Base-by-base conservation (phyloP, 2,329 filamentous ascomycete genomes). In the Penicillium psychrosexuale region DNA sequence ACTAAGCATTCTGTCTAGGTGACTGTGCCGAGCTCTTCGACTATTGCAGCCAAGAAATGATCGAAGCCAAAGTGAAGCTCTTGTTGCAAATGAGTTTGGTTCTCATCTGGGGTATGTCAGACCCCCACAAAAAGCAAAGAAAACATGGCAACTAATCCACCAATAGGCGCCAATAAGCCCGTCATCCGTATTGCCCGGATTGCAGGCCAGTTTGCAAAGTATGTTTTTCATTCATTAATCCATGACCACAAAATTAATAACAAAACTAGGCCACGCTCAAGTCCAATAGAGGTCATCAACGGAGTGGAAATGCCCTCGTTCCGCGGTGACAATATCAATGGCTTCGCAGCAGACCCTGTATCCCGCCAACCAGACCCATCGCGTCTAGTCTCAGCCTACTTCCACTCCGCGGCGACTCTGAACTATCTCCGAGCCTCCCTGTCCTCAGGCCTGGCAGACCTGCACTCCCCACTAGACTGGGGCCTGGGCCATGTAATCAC, bases 11-110 rank as follows among this genome's bases (percentile, higher is more conserved):
- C 12, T 8, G 15, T 36, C 13, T 36, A 76, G 74, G 76, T 44
- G 94, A 99, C 76, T 99, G 94, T 70, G 94, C 94, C 15, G 94
- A 99, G 78, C 83, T 97, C 9, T 99, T 99, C 69, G 91, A 94
- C 74, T 99, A 99, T 79, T 99, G 94, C 75, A 87, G 89, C 66
- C 88, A 91, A 71, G 83, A 84, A 13, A 88, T 89, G 61, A 97
- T 99, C 64, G 91, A 97, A 76, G 88, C 90, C 60, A 99, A 97
- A 80, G 91, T 97, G 74, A 97, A 97, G 77, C 84, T 99, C 27
- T 82, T 99, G 30, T 79, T 99, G 56, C 94, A 99, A 77, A 97
- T 99, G 93, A 96, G 90, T 62, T 78, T 99, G 64, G 90, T 99
- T 1, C 81, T 99, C 57, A 92, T 97, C 72, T 97, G 92, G 88